Percentiles rank a stretch among this genome's conserved stretches.
Evolutionary conservation across 83 land plant genomes (phyloP).

Genomic region (Thuja plicata): DNA sequence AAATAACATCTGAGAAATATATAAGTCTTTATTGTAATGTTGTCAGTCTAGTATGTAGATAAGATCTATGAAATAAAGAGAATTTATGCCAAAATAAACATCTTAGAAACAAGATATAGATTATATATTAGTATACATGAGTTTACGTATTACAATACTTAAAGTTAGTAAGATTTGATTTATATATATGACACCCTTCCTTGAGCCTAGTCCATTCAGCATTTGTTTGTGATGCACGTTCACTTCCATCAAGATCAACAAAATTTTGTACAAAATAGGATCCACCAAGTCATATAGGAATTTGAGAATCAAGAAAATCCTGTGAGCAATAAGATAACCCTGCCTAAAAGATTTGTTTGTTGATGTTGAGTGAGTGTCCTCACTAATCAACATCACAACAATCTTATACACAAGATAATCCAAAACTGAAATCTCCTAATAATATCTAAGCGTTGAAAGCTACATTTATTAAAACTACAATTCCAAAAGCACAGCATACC

Average conservation of each 20-base stretch:
- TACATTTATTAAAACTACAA: no score
- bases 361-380: not conserved
- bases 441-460: no score
- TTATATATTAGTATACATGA: slow-evolving; percentile 54
- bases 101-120: no score
- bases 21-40: no score
- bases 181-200: no score
- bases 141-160: no score
- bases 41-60: no score
- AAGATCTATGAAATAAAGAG: not conserved
- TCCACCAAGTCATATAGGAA: not conserved
- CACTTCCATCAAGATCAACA: slow-evolving; percentile 99
- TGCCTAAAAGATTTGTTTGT: no score
- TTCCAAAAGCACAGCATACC: no score
- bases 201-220: slow-evolving; percentile 95
- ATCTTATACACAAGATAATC: not conserved
- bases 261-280: slow-evolving; percentile 74
- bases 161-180: no score
- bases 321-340: no score
- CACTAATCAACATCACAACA: not conserved
- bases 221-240: slow-evolving; percentile 90
- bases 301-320: not conserved
- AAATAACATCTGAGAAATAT: not conserved
- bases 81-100: not conserved
- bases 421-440: not conserved